Evolutionary conservation across 495 filamentous ascomycete genomes (phyloP), one percentile per base, ranked within the genome.

Genomic region (Wilcoxina mikolae): DNA sequence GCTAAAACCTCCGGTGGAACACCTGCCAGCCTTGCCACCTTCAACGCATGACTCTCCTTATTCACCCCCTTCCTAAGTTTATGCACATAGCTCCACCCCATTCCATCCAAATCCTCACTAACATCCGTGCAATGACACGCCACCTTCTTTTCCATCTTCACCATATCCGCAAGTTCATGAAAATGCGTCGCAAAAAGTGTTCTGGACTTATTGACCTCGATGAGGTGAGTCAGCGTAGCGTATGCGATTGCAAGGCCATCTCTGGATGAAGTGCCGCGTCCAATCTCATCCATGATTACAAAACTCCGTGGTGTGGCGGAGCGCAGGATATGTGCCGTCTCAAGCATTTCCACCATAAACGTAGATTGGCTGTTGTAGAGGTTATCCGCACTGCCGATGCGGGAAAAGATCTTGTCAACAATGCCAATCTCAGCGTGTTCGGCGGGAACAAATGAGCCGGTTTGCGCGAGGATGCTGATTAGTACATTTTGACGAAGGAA

Each of bases 271-370:
- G 93, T 98, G 1, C 91, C 91, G 20, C 91, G 77, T 0, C 91
- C 91, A 18, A 98, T 81, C 71, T 98, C 91, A 65, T 98, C 91
- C 90, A 98, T 96, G 64, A 98, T 87, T n/a, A 96, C 91, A 58
- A 98, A 89, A 0, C 80, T 85, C 3, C 78, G 71, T 10, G 72
- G 67, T 9, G 83, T 85, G 0, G 83, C 83, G 49, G 75, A 65
- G 27, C 74, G 74, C 31, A 87, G 70, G 54, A 87, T 87, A 33
- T 74, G 70, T 1, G 82, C 80, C 15, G 83, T 83, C 64, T 87
- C 83, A 4, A 85, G 72, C 83, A 87, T 87, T 70, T 87, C 83
- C 2, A 86, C 78, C 82, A 87, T 95, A 71, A 98, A 98, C 0
- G 91, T 98, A 35, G 85, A 93, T 68, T 95, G 91, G 67, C 93